These are phyloP conservation scores for Gamarada debralockiae DNA, from an alignment of 495 filamentous ascomycete species.

Conservation along the genomic window DNA sequence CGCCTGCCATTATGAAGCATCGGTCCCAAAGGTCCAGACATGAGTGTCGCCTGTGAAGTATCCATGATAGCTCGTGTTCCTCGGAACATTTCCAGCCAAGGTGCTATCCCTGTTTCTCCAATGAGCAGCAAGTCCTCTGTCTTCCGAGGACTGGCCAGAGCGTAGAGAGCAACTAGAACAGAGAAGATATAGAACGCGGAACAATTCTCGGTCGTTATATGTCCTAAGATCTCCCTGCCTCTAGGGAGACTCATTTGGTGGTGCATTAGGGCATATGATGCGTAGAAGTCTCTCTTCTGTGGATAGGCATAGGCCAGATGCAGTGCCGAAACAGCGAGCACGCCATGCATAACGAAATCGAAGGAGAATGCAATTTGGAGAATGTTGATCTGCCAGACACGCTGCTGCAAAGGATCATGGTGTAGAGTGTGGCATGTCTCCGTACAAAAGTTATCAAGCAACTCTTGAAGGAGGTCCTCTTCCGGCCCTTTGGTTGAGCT, in stretches of 20 bases:
- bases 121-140: conserved; percentile 33
- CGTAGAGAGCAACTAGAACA: conserved; percentile 42
- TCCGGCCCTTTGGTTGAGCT: too few relatives aligned
- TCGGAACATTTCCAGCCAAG: conserved; percentile 36
- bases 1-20: conserved; percentile 27
- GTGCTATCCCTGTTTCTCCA: conserved; percentile 30
- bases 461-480: too few relatives aligned
- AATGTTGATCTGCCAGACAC: conserved; percentile 26
- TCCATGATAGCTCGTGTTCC: conserved; percentile 34
- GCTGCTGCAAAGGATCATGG: not conserved
- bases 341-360: conserved; percentile 36
- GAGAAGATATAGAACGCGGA: conserved; percentile 49
- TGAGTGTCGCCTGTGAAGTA: conserved; percentile 17
- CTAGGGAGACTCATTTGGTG: conserved; percentile 45
- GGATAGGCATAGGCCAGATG: conserved; percentile 35
- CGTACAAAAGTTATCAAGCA: too few relatives aligned
- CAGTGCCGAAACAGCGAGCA: conserved; percentile 36
- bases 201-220: conserved; percentile 42
- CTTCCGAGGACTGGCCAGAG: conserved; percentile 39
- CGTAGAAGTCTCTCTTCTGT: conserved; percentile 35
- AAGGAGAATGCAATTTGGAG: conserved; percentile 19
- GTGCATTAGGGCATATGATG: conserved; percentile 43
- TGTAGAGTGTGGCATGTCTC: not conserved
- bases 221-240: conserved; percentile 41
- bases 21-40: conserved; percentile 23